Conservation (phyloP, 257 asterid species). For the Euphrasia confusa region DNA sequence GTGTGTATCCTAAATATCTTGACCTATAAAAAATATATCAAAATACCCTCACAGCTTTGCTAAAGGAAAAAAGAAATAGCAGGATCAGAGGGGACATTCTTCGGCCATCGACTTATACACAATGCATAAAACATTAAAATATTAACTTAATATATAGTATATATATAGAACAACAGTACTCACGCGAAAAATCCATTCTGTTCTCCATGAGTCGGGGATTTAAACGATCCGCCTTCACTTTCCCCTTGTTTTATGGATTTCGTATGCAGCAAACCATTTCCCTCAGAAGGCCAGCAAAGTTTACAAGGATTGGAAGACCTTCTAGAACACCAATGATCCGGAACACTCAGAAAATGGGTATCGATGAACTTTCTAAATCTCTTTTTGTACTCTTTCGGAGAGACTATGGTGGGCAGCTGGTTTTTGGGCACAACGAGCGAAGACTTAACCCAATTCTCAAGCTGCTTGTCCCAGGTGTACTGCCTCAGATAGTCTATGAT, state of each 20-base stretch:
- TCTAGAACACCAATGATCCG: constrained; percentile 79
- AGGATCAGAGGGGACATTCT: constrained; percentile 34
- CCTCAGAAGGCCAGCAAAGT: constrained; percentile 49
- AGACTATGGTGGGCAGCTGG: constrained; percentile 70
- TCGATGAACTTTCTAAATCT: constrained; percentile 72
- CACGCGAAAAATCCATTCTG: constrained; percentile 24
- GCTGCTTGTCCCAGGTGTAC: constrained; percentile 96
- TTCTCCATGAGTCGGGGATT: constrained; percentile 22
- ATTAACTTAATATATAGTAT: constrained; percentile 17
- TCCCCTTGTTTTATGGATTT: constrained; percentile 24
- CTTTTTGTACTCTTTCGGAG: constrained; percentile 83
- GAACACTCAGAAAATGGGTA: constrained; percentile 72
- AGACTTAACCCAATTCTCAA: constrained; percentile 89
- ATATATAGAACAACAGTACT: constrained; percentile 11
- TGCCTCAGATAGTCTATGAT: constrained; percentile 95
- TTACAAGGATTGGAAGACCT: constrained; percentile 72
- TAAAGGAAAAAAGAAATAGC: constrained; percentile 38
- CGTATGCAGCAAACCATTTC: constrained; percentile 18
- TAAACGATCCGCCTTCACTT: constrained; percentile 20
- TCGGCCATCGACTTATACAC: constrained; percentile 29
- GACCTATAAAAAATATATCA: constrained; percentile 23
- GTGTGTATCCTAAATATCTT: constrained; percentile 37
- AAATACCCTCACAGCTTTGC: constrained; percentile 43
- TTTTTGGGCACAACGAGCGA: constrained; percentile 84
- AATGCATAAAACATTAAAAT: constrained; percentile 22